phyloP scores from a whole-genome alignment of 495 filamentous ascomycete species.

The Annulohypoxylon bovei region DNA sequence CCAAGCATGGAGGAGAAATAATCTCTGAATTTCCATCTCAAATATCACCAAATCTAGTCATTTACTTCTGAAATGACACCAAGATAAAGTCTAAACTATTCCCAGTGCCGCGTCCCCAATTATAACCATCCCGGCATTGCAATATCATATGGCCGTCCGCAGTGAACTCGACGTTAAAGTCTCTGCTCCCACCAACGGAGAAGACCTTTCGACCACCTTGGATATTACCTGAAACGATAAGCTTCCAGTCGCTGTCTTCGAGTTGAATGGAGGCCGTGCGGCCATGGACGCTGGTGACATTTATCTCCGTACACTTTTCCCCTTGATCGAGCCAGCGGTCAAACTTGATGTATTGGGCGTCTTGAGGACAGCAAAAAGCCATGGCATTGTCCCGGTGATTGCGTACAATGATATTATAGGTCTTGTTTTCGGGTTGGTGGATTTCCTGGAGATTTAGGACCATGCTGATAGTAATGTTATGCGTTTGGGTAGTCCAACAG shows the following conservation, averaged over 20 bases:
- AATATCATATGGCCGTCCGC: neutral
- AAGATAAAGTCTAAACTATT: neutral
- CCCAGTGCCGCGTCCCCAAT: neutral
- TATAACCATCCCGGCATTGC: neutral
- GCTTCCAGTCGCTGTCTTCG: neutral
- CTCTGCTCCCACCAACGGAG: neutral
- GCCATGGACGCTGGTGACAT: neutral
- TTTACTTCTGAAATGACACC: neutral
- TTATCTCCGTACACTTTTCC: neutral
- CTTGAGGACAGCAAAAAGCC: neutral
- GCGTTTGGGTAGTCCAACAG: neutral
- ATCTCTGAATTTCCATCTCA: too few relatives aligned
- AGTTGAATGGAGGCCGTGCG: neutral
- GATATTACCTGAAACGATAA: neutral
- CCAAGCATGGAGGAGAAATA: too few relatives aligned
- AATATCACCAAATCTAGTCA: too few relatives aligned
- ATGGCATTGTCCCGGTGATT: neutral
- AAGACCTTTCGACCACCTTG: neutral
- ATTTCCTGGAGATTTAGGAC: neutral
- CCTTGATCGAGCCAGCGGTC: neutral
- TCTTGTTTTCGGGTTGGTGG: neutral
- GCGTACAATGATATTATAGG: neutral
- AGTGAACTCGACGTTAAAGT: neutral
- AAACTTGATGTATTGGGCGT: neutral
- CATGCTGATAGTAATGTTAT: neutral